These are phyloP conservation scores for Metarhizium anisopliae DNA, from an alignment of 2,329 filamentous ascomycete species.

Conservation along the genomic window DNA sequence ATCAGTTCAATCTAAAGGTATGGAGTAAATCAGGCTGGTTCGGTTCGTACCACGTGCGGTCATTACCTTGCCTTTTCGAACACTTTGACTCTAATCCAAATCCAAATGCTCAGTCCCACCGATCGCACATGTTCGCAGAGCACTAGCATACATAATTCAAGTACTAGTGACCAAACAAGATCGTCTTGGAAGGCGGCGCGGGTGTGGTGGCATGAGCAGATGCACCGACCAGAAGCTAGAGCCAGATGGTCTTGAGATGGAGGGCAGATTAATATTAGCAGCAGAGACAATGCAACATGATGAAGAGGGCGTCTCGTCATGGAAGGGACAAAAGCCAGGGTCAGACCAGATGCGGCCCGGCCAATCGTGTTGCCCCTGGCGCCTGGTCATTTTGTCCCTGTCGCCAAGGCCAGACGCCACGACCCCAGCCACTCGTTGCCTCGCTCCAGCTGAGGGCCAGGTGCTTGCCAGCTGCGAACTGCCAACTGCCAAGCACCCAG, in stretches of 20 bases:
- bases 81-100: too few relatives aligned
- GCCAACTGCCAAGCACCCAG: neutral
- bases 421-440: neutral
- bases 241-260: neutral
- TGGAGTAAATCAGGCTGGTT: too few relatives aligned
- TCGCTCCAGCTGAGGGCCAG: neutral
- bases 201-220: neutral
- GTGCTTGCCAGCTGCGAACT: neutral
- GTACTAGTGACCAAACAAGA: too few relatives aligned
- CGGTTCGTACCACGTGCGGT: too few relatives aligned
- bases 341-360: neutral
- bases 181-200: neutral
- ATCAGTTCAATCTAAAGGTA: too few relatives aligned
- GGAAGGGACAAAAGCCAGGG: neutral
- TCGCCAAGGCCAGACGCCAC: constrained; percentile 1
- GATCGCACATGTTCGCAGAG: too few relatives aligned
- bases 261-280: neutral
- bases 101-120: too few relatives aligned
- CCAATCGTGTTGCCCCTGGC: constrained; percentile 1
- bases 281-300: neutral
- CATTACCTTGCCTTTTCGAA: too few relatives aligned
- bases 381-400: neutral
- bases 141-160: too few relatives aligned
- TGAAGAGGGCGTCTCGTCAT: neutral
- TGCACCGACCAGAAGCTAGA: neutral